phyloP scores from a whole-genome alignment of 1,139 yeast species.

The Yamadazyma dendronema region DNA sequence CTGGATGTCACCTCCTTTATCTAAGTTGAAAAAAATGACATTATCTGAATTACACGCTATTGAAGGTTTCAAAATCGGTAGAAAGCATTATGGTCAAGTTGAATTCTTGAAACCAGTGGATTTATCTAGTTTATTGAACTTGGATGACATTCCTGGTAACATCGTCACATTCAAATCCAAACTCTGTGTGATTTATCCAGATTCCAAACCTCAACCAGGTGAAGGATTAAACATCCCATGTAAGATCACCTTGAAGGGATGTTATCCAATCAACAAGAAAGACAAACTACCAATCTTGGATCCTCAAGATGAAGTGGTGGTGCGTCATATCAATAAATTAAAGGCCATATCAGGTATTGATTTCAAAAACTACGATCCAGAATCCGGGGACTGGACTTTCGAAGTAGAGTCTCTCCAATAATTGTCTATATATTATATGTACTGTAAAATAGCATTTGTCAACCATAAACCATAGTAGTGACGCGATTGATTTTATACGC shows the following conservation, averaged over 20 bases:
- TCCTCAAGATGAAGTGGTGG: conserved; percentile 69
- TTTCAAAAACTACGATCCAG: conserved; percentile 75
- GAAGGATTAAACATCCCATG: conserved; percentile 83
- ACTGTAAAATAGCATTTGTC: too few relatives aligned
- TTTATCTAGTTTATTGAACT: conserved; percentile 58
- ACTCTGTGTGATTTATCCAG: conserved; percentile 73
- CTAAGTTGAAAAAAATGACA: conserved; percentile 57
- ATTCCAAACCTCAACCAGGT: conserved; percentile 66
- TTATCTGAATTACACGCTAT: conserved; percentile 65
- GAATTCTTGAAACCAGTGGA: conserved; percentile 83
- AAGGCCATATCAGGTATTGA: conserved; percentile 57
- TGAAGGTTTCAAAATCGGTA: conserved; percentile 72
- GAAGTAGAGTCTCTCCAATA: conserved; percentile 33
- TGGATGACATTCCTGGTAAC: conserved; percentile 64
- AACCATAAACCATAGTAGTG: too few relatives aligned
- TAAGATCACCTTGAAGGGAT: conserved; percentile 67
- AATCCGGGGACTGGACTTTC: conserved; percentile 82
- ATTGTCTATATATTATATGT: too few relatives aligned
- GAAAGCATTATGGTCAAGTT: conserved; percentile 73
- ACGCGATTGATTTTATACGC: too few relatives aligned
- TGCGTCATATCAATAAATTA: conserved; percentile 66
- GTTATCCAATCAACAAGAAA: conserved; percentile 74
- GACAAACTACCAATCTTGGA: conserved; percentile 76
- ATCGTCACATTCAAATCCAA: conserved; percentile 60
- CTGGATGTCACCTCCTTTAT: conserved; percentile 80